Evolutionary conservation across 495 filamentous ascomycete species (phyloP), one percentile per base, ranked within the genome.

Genomic region (Xylaria intraflava): DNA sequence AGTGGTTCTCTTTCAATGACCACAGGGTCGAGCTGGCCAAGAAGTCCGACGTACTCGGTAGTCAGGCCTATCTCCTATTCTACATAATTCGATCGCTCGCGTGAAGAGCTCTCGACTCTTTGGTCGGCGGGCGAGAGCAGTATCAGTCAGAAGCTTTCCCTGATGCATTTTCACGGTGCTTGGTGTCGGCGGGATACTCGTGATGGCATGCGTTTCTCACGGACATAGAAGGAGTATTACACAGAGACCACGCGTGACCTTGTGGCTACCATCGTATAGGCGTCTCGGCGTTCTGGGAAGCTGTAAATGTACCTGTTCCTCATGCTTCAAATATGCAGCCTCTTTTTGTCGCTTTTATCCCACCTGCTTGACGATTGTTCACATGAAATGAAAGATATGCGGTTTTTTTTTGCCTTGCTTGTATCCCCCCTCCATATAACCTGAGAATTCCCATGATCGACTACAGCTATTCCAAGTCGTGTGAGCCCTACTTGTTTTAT

Each of bases 1-100:
- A 92, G 81, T 96, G 91, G 91, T 90, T 91, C 64, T 76, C 82
- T 26, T 95, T 95, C 73, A 90, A 96, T 58, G 91, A 96, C 67
- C 89, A 89, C 64, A 86, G 86, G 64, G 90, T 96, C 40, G 89
- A 88, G 43, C 59, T 88, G 45, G 89, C 86, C 19, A 77, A 75
- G 16, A 87, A 90, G 59, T 79, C 82, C 6, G 85, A 95, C 47
- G 91, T 95, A 7, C 77, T 96, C 22, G 79, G 76, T 23, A 86
- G 86, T 36, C 78, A 91, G 61, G 90, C 91, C 10, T 96, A 95
- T 67, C 71, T 96, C 36, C 69, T 96, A 35, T 92, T 95, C 67
- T 96, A 96, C 59, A 84, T 86, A 43, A 81, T 89, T 38, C 77
- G 83, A 44, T 81, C 78, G 19, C 65, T 88, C 39, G 66, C 76